Conservation (phyloP, 805 yeast species). For the Schwanniomyces occidentalis region DNA sequence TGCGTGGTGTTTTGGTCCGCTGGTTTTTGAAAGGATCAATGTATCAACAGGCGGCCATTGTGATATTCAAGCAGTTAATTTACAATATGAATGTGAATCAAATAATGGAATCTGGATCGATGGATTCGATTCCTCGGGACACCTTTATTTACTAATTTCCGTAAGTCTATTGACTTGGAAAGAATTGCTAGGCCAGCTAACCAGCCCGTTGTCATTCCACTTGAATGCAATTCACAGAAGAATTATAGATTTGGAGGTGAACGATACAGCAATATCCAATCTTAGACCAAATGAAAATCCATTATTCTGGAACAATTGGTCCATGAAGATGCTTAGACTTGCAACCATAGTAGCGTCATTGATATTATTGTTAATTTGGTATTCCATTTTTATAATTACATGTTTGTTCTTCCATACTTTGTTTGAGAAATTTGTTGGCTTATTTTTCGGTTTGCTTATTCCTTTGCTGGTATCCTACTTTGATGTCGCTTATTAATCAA, state of each 20-base stretch:
- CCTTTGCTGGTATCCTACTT: slow-evolving; percentile 17
- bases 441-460: slow-evolving; percentile 35
- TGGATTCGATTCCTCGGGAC: slow-evolving; percentile 58
- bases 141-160: slow-evolving; percentile 46
- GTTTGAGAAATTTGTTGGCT: slow-evolving; percentile 46
- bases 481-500: too few relatives aligned
- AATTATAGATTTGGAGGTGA: too few relatives aligned
- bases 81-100: slow-evolving; percentile 11
- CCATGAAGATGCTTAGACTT: not conserved
- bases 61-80: slow-evolving; percentile 13
- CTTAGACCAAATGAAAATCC: too few relatives aligned
- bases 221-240: too few relatives aligned
- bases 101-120: slow-evolving; percentile 42
- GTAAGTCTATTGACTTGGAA: slow-evolving; percentile 38
- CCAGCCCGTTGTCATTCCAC: too few relatives aligned
- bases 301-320: too few relatives aligned
- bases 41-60: slow-evolving; percentile 43
- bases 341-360: slow-evolving; percentile 5
- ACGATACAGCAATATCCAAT: too few relatives aligned
- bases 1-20: slow-evolving; percentile 37
- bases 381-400: slow-evolving; percentile 41
- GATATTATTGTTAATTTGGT: slow-evolving; percentile 33
- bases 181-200: not conserved
- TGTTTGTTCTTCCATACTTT: slow-evolving; percentile 51
- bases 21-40: slow-evolving; percentile 32